Conservation (phyloP, 1,139 yeast species). For the Williopsis jadinii region DNA sequence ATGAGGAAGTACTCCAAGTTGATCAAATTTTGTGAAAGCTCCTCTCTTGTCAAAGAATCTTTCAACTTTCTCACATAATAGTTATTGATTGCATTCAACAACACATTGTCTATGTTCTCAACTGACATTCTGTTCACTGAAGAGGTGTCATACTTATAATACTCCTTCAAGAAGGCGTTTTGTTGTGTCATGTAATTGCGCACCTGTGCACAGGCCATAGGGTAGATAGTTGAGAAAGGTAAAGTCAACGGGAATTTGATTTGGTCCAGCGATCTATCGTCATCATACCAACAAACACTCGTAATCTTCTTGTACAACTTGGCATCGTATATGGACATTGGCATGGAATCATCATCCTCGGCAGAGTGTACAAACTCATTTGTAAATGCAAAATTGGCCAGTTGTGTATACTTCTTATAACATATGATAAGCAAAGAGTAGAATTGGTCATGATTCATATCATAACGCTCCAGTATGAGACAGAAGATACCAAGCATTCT, state of each 20-base stretch:
- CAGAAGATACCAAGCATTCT: conserved; percentile 63
- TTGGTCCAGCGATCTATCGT: conserved; percentile 26
- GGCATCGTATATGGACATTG: conserved; percentile 58
- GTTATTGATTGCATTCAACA: conserved; percentile 63
- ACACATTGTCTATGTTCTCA: conserved; percentile 59
- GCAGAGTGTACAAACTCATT: conserved; percentile 55
- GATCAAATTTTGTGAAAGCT: conserved; percentile 80
- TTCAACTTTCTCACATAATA: conserved; percentile 61
- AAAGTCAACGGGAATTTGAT: conserved; percentile 62
- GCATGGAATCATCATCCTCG: conserved; percentile 84
- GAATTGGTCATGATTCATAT: conserved; percentile 52
- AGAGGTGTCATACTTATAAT: conserved; percentile 49
- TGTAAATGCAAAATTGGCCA: conserved; percentile 50
- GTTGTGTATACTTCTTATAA: conserved; percentile 55
- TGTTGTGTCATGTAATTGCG: conserved; percentile 59
- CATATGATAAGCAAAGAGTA: conserved; percentile 56
- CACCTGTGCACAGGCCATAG: conserved; percentile 73
- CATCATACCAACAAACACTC: conserved; percentile 59
- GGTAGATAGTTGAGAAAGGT: conserved; percentile 87
- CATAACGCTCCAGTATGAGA: conserved; percentile 71
- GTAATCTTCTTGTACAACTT: conserved; percentile 58
- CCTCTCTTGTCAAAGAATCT: conserved; percentile 70
- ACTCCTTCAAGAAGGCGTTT: conserved; percentile 53
- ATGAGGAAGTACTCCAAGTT: conserved; percentile 78
- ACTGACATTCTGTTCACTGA: conserved; percentile 43